Evolutionary conservation across 805 yeast genomes (phyloP), one percentile per base, ranked within the genome.

Genomic region (Metschnikowia henanensis): DNA sequence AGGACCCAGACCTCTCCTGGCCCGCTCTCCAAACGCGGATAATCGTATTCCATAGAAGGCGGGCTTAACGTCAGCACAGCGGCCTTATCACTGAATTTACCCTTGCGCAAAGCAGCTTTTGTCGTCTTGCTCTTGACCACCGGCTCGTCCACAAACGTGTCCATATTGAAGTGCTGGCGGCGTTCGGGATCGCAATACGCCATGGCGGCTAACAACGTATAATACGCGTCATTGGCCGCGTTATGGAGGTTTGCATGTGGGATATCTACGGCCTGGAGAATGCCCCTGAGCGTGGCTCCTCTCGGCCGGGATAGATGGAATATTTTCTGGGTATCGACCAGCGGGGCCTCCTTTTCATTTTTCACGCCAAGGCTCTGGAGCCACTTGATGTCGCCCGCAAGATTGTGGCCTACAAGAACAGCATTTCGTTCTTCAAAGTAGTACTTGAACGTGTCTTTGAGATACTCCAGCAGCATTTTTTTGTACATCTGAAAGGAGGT

Each of bases 191-290:
- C 65, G 26, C 59, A 52, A 30, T 49, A 52, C 15, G 52, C 50
- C 44, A 60, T 35, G 12, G 60, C 62, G 18, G 62, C 65, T 20
- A 58, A 41, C 12, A 60, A 40, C 13, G 65, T 59, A 41, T 56
- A 60, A 47, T 60, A 60, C 10, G 65, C 62, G 37, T 60, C 65
- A 46, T 60, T 60, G 37, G 59, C 63, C 1, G 65, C 65, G 37
- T 60, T 60, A 39, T 60, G 65, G 29, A 60, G 55, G 21, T 52
- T 43, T n/a, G 57, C 58, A 25, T 59, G 60, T 8, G 62, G 60
- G 17, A 60, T 51, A 2, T 45, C 53, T 26, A 51, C 39, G 9
- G 44, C 33, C 7, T 60, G 57, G 12, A 60, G 41, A 16, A 58
- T 47, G 2, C 60, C 59, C 5, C 60, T 47, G 3, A 60, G 48